Base-by-base conservation (phyloP, 1,139 yeast genomes). In the Suhomyces bokatorum region DNA sequence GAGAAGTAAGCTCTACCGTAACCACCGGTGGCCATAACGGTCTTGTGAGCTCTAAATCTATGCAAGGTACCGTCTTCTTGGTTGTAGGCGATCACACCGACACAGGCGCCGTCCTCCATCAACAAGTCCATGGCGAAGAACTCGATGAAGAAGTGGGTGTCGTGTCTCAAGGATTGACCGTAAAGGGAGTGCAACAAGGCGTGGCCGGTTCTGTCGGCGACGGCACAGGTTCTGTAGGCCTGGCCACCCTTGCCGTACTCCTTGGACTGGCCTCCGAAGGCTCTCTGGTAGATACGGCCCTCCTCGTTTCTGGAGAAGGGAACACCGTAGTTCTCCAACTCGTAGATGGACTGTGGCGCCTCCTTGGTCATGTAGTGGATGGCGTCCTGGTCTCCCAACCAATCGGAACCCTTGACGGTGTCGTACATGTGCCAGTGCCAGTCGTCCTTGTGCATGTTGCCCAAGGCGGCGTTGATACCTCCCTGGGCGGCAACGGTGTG, bases 391-490 rank as follows among this genome's bases (percentile, higher is more conserved):
- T 93, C 99, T 61, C 99, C 99, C 53, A 93, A 82, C 99, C 99
- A 93, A 75, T 93, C 99, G n/a, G 97, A 90, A 54, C 99, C 99
- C 75, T 93, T 93, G 61, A 93, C 99, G 62, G 99, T 93, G 66
- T 93, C 99, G 73, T 91, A 91, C 97, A 93, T 91, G 73, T 93
- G 99, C 98, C 99, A 93, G 69, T 88, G 95, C 99, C 99, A 93
- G 75, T 91, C 93, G 70, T 93, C 99, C 57, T 81, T 78, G 75
- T 95, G 98, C 97, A 93, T 91, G 78, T 93, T 93, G 56, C 95
- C 93, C 53, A 93, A 78, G 35, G 99, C 99, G 58, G 99, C 99
- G 63, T 93, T 93, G 72, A 93, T 93, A 75, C 99, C 99, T 72
- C 99, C 99, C 73, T 93, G 99, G 46, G 99, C 99, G 47, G 99